Evolutionary conservation across 2,329 filamentous ascomycete species (phyloP).

Genomic region (Pleurostoma richardsiae): DNA sequence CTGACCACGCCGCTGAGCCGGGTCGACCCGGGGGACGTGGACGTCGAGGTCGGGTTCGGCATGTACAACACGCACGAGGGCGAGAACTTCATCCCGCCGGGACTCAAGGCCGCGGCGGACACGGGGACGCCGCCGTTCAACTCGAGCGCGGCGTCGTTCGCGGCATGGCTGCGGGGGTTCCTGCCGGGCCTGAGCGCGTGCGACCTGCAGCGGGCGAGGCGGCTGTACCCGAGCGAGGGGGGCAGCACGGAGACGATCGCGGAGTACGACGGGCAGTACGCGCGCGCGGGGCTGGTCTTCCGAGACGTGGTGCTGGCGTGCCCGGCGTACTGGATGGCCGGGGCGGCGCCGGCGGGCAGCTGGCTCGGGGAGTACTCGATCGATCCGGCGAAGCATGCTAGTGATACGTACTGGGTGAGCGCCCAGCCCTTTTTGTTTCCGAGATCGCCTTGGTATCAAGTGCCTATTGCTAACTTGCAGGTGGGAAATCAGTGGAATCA

Average conservation of each 20-base stretch:
- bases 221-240: slow-evolving; percentile 36
- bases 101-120: slow-evolving; percentile 28
- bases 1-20: slow-evolving; percentile 40
- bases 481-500: slow-evolving; percentile 44
- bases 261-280: slow-evolving; percentile 43
- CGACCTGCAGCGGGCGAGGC: slow-evolving; percentile 32
- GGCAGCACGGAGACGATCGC: slow-evolving; percentile 42
- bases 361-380: slow-evolving; percentile 59
- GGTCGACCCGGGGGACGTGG: slow-evolving; percentile 32
- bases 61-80: slow-evolving; percentile 61
- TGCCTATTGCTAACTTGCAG: background rate
- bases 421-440: background rate
- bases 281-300: slow-evolving; percentile 51
- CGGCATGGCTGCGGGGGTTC: slow-evolving; percentile 47
- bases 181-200: slow-evolving; percentile 37
- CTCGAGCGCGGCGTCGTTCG: slow-evolving; percentile 41
- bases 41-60: slow-evolving; percentile 41
- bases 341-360: slow-evolving; percentile 33
- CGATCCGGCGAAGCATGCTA: slow-evolving; percentile 51
- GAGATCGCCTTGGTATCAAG: background rate
- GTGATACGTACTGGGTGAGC: slow-evolving; percentile 50
- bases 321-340: slow-evolving; percentile 52
- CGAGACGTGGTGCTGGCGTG: slow-evolving; percentile 55
- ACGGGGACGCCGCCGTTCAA: slow-evolving; percentile 39
- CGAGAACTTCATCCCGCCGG: slow-evolving; percentile 53